Conservation (phyloP, 345 rosid species). For the Lepidium africanum region DNA sequence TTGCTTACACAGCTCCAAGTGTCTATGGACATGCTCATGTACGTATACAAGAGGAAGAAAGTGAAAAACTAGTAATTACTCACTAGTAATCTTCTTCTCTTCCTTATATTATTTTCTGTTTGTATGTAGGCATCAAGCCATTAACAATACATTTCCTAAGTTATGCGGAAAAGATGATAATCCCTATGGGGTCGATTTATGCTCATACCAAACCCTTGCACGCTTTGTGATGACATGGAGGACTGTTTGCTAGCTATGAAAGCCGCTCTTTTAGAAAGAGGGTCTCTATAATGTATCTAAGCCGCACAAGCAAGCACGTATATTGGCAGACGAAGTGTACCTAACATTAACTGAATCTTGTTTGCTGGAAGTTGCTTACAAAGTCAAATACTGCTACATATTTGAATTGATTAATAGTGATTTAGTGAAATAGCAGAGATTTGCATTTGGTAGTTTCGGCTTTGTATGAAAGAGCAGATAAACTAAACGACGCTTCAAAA, state of each 20-base stretch:
- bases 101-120: not conserved
- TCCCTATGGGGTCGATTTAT: slow-evolving; percentile 48
- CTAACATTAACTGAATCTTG: too few species aligned
- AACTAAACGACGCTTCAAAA: slow-evolving; percentile 62
- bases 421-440: too few species aligned
- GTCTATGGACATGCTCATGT: slow-evolving; percentile 51
- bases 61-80: not conserved
- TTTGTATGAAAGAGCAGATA: slow-evolving; percentile 59
- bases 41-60: not conserved
- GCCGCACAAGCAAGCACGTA: too few species aligned
- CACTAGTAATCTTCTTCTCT: too few species aligned
- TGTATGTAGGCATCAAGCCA: slow-evolving; percentile 45
- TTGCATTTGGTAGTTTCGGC: slow-evolving; percentile 74
- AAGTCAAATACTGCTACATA: too few species aligned
- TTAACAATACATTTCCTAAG: slow-evolving; percentile 65
- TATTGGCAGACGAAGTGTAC: too few species aligned
- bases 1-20: slow-evolving; percentile 49
- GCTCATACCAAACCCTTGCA: slow-evolving; percentile 49
- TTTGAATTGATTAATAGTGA: too few species aligned
- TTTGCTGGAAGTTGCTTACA: too few species aligned
- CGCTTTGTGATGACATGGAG: slow-evolving; percentile 43
- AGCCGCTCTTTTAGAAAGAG: slow-evolving; percentile 10
- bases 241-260: slow-evolving; percentile 42
- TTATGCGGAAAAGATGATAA: slow-evolving; percentile 47
- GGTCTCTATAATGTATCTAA: not conserved